Base-by-base conservation (phyloP, 2,329 filamentous ascomycete species). In the Xylaria sp. region DNA sequence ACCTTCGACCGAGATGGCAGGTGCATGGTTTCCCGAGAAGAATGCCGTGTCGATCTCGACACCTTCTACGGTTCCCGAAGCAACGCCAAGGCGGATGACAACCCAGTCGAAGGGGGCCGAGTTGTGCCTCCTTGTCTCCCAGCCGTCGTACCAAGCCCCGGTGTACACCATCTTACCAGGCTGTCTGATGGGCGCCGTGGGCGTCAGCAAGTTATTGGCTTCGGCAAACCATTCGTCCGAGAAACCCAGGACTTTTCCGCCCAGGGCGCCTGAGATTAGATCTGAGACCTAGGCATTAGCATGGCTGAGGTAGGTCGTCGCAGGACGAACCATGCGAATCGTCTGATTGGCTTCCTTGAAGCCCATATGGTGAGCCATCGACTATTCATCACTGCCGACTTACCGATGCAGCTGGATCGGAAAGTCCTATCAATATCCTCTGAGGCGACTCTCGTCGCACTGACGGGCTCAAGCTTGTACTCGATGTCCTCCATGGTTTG, bases 21-120 rank as follows among this genome's bases (percentile, higher is more conserved):
- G 90, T 5, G 90, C 90, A 70, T 93, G 87, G 76, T 93, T 93
- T 61, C 90, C 90, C 61, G 83, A 86, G 80, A 93, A 94, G 77
- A 87, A 90, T 54, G 88, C 85, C 2, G 90, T 93, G 75, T 93
- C 89, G 64, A 93, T 81, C 75, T 93, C 90, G 52, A 92, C 78
- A 13, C 90, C 90, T 61, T 83, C 81, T 34, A 93, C 83, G 13
- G 80, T 87, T 52, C 89, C 90, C 1, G 86, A 90, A 8, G 88
- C 83, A 44, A 89, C 86, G 52, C 86, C 86, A 4, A 89, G 78
- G 58, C 84, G 81, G 62, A 88, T 80, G 61, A 88, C 77, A 18
- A 86, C 85, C 79, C 84, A 89, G 76, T 89, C 86, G 66, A 87
- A 88, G 0, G 81, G 77, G 61, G 80, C 81, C 9, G 77, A 69